Percentiles rank a stretch among this genome's conserved stretches.
Evolutionary conservation across 78 protist species (phyloP).

Genomic region (Neovahlkampfia damariscottae): DNA sequence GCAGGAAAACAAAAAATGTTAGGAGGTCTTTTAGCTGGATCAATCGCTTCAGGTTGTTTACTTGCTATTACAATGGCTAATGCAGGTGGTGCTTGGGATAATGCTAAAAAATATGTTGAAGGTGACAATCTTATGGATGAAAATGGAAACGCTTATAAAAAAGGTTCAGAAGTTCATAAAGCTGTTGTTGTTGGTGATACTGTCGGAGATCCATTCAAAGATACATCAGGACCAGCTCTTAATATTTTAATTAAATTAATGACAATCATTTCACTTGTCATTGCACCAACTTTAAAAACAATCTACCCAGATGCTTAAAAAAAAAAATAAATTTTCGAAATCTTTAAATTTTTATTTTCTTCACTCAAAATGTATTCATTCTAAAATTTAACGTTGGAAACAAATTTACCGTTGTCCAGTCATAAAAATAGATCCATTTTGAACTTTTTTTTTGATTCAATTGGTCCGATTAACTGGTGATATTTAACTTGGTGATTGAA

Average conservation of each 20-base stretch:
- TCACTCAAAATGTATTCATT: too few species aligned
- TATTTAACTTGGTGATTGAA: too few species aligned
- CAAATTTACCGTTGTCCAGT: too few species aligned
- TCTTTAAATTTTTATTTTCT: too few species aligned
- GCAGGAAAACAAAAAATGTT: conserved; percentile 14
- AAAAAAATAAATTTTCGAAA: too few species aligned
- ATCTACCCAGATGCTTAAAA: neutral
- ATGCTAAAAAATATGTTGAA: conserved; percentile 62
- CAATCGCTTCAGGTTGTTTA: conserved; percentile 45
- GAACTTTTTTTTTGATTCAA: too few species aligned
- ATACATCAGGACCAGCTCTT: conserved; percentile 51
- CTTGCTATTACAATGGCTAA: conserved; percentile 40
- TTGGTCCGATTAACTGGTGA: too few species aligned
- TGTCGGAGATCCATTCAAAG: conserved; percentile 54
- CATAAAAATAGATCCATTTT: too few species aligned
- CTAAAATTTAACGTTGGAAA: too few species aligned
- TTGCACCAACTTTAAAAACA: neutral
- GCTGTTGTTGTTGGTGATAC: conserved; percentile 47
- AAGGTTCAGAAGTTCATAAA: conserved; percentile 22
- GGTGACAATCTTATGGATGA: conserved; percentile 19
- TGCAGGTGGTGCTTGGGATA: conserved; percentile 74
- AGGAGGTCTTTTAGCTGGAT: conserved; percentile 33
- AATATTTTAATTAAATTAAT: conserved; percentile 15
- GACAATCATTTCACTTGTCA: conserved; percentile 1
- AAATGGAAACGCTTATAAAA: conserved; percentile 16